These are phyloP conservation scores for Trichoderma erinaceum DNA, from an alignment of 495 filamentous ascomycete species.

Conservation along the genomic window DNA sequence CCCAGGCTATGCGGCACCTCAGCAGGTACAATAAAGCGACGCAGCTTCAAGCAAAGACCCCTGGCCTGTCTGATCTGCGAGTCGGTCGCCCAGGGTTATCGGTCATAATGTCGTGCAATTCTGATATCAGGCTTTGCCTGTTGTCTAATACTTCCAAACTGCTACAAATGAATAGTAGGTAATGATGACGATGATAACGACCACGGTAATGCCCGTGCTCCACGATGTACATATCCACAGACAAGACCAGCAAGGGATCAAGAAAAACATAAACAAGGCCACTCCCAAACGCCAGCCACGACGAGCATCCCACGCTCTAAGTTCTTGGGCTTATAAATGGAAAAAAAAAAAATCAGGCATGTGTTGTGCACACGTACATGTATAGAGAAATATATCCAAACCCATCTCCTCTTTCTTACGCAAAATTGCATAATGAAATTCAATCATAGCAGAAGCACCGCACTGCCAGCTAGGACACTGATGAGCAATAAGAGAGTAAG, in stretches of 20 bases:
- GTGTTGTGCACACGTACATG: neutral
- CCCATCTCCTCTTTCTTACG: neutral
- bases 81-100: neutral
- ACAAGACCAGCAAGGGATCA: neutral
- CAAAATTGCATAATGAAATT: constrained; percentile 17
- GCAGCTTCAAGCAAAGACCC: too few relatives aligned
- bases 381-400: constrained; percentile 3
- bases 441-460: constrained; percentile 33
- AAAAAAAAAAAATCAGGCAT: neutral
- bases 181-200: constrained; percentile 3
- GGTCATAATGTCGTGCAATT: constrained; percentile 12
- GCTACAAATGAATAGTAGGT: constrained; percentile 10
- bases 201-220: neutral
- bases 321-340: neutral
- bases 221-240: constrained; percentile 3
- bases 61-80: neutral
- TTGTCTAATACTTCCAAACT: constrained; percentile 9
- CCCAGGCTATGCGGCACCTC: too few relatives aligned
- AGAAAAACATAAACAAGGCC: neutral
- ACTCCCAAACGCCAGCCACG: constrained; percentile 4
- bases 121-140: constrained; percentile 7
- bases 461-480: constrained; percentile 43
- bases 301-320: constrained; percentile 8
- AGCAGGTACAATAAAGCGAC: too few relatives aligned
- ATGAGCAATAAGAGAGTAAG: constrained; percentile 53